A percentile compares a stretch with the other conserved stretches of the same genome.
phyloP scores from a whole-genome alignment of 345 rosid genomes.

The Anastatica hierochuntica region DNA sequence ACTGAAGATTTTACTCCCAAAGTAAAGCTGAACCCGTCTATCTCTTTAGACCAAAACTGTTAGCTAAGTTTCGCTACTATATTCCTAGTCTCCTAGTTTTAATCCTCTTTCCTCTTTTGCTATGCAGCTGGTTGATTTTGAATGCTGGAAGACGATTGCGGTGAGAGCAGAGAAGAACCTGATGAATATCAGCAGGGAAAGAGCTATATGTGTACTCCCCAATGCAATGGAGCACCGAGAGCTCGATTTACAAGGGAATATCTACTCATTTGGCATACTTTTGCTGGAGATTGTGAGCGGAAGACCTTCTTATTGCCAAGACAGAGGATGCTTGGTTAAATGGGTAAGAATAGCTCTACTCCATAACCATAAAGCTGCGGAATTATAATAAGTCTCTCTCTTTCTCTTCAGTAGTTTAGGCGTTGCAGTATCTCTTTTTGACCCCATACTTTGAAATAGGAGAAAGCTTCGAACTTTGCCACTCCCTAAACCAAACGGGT shows the following conservation, averaged over 20 bases:
- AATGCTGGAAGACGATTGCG: conserved; percentile 80
- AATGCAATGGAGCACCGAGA: conserved; percentile 55
- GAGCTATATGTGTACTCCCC: conserved; percentile 70
- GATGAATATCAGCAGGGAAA: conserved; percentile 52
- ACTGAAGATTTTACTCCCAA: conserved; percentile 92
- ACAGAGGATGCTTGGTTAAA: conserved; percentile 63
- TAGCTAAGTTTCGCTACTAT: not conserved
- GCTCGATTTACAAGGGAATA: conserved; percentile 67
- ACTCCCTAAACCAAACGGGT: conserved; percentile 1
- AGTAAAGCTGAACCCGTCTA: conserved; percentile 27
- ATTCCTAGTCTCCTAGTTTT: not conserved
- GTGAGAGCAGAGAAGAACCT: conserved; percentile 72
- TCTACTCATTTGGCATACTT: conserved; percentile 77
- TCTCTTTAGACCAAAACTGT: not conserved
- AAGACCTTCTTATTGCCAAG: conserved; percentile 72
- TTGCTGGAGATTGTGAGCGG: conserved; percentile 84
- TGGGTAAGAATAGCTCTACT: conserved; percentile 54
- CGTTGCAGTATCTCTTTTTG: too few relatives aligned
- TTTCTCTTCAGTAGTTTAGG: too few relatives aligned
- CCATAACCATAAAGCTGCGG: too few relatives aligned
- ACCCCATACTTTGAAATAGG: not conserved
- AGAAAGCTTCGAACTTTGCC: conserved; percentile 1
- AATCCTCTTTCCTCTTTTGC: not conserved
- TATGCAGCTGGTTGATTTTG: conserved; percentile 88
- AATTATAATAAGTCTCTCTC: not conserved